These are phyloP conservation scores for Populus nigra DNA, from an alignment of 345 rosid genomes.

Conservation along the genomic window DNA sequence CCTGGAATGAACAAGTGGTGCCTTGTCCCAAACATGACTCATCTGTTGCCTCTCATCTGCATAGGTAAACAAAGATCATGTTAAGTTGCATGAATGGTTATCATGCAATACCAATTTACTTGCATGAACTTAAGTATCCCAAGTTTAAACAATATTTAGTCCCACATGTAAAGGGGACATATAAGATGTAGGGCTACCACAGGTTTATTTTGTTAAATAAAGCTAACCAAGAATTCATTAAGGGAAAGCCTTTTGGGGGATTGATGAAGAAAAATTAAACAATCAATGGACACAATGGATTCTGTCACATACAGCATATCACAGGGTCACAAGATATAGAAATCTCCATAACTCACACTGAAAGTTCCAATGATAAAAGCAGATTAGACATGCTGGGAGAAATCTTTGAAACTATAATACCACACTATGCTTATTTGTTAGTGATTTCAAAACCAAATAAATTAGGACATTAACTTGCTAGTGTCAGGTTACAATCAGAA, in stretches of 20 bases:
- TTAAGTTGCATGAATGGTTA: conserved; percentile 9
- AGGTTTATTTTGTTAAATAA: neutral
- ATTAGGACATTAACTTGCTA: neutral
- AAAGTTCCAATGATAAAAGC: neutral
- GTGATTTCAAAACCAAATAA: neutral
- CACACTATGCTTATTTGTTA: neutral
- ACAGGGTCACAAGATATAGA: neutral
- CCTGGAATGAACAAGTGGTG: conserved; percentile 44
- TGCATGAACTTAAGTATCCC: neutral
- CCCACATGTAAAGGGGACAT: neutral
- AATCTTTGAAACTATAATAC: neutral
- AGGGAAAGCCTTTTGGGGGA: neutral
- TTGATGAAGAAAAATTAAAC: neutral
- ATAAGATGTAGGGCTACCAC: neutral
- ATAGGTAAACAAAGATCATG: conserved; percentile 23
- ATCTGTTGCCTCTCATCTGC: conserved; percentile 71
- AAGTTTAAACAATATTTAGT: neutral
- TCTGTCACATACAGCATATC: neutral
- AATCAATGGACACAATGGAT: neutral
- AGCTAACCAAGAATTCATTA: neutral
- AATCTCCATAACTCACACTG: neutral
- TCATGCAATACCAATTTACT: neutral
- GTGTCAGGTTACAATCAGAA: neutral
- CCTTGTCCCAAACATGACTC: conserved; percentile 50
- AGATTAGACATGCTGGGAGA: neutral